Evolutionary conservation across 108 stramenopile genomes (phyloP).

Genomic region (Tribonema minus): DNA sequence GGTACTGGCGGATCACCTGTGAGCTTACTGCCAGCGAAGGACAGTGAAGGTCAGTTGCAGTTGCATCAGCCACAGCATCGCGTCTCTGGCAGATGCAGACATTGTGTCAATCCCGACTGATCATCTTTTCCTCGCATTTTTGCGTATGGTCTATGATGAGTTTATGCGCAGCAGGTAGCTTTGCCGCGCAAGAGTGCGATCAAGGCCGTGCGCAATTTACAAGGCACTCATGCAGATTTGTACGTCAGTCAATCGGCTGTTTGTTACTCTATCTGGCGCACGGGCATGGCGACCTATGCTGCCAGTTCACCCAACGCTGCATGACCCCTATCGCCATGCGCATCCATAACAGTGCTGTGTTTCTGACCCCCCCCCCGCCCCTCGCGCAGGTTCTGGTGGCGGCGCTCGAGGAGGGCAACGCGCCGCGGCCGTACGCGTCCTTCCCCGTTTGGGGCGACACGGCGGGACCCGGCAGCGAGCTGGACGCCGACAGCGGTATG

Average conservation of each 20-base stretch:
- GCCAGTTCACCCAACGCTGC: background rate
- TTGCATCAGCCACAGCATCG: background rate
- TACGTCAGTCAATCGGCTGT: background rate
- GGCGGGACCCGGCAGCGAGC: conserved; percentile 14
- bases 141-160: too few species aligned
- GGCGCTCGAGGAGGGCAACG: conserved; percentile 1
- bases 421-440: conserved; percentile 11
- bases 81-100: background rate
- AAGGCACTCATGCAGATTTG: too few species aligned
- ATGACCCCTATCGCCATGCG: background rate
- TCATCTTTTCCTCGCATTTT: too few species aligned
- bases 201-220: too few species aligned
- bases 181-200: too few species aligned
- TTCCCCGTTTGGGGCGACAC: conserved; percentile 36
- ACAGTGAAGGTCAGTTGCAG: background rate
- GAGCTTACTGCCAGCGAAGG: background rate
- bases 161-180: too few species aligned
- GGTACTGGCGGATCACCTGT: background rate
- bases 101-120: background rate
- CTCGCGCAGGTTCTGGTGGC: conserved; percentile 2
- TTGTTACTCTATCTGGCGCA: background rate
- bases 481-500: conserved; percentile 35
- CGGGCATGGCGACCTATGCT: background rate
- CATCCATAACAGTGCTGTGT: too few species aligned
- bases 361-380: background rate